A percentile compares a stretch with the other conserved stretches of the same genome.
Evolutionary conservation across 106 monocot species (phyloP).

Genomic region (Acorus gramineus): DNA sequence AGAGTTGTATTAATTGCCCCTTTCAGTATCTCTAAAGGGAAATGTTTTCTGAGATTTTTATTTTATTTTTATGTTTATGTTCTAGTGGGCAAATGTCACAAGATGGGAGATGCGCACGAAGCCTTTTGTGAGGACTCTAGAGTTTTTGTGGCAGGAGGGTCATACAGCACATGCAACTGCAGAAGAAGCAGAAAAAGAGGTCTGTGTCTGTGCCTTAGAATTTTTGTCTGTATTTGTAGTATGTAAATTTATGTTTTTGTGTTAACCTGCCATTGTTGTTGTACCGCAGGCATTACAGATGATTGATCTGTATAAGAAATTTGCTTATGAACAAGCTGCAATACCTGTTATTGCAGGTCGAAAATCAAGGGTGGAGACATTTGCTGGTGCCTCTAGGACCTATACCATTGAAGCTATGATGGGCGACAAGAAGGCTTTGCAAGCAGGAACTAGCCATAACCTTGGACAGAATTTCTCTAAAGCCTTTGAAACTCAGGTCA

Average conservation of each 20-base stretch:
- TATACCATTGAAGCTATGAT: conserved; percentile 99
- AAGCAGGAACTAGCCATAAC: conserved; percentile 98
- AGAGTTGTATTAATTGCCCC: background rate
- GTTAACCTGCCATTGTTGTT: conserved; percentile 21
- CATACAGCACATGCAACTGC: conserved; percentile 97
- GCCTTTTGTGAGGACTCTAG: conserved; percentile 95
- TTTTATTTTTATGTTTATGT: background rate
- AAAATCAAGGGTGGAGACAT: conserved; percentile 84
- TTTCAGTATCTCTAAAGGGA: background rate
- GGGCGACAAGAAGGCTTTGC: conserved; percentile 95
- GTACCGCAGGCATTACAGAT: conserved; percentile 84
- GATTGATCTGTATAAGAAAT: conserved; percentile 92
- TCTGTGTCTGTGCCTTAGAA: conserved; percentile 8
- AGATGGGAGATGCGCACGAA: conserved; percentile 99
- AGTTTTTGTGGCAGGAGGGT: conserved; percentile 99
- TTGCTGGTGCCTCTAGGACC: conserved; percentile 86
- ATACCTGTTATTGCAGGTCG: conserved; percentile 95
- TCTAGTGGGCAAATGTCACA: conserved; percentile 97
- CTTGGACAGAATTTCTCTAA: conserved; percentile 98
- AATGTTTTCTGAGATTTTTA: background rate
- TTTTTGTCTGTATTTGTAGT: background rate
- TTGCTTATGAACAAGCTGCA: conserved; percentile 94
- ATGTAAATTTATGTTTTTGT: conserved; percentile 12
- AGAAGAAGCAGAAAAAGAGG: conserved; percentile 94
- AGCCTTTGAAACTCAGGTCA: conserved; percentile 94